Evolutionary conservation across 2,329 filamentous ascomycete genomes (phyloP).

Genomic region (Colletotrichum horii): DNA sequence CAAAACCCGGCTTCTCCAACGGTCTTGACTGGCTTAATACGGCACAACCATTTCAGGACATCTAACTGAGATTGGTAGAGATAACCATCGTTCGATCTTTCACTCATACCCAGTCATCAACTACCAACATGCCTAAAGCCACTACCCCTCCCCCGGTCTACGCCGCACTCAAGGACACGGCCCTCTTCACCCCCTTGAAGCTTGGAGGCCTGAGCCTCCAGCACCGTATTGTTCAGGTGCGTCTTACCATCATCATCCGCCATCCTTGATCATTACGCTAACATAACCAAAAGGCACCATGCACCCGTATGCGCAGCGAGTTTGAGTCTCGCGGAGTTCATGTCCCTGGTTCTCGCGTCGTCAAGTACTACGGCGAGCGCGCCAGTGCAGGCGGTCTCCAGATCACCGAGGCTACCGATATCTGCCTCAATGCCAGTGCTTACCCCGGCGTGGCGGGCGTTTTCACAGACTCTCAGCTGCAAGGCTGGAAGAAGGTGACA

Average conservation of each 20-base stretch:
- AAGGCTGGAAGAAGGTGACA: constrained; percentile 64
- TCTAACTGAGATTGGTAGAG: not conserved
- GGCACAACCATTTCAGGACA: not conserved
- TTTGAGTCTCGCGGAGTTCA: constrained; percentile 36
- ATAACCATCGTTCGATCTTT: not conserved
- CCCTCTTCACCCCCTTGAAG: constrained; percentile 38
- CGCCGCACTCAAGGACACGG: constrained; percentile 23
- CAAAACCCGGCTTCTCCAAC: constrained; percentile 3
- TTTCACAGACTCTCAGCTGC: constrained; percentile 32
- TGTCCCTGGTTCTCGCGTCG: constrained; percentile 31
- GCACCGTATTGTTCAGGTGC: constrained; percentile 41
- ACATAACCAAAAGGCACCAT: not conserved
- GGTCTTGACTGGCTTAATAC: not conserved
- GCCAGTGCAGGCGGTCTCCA: constrained; percentile 35
- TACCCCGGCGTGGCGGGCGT: constrained; percentile 34
- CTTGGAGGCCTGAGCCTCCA: constrained; percentile 36
- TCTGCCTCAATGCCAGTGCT: constrained; percentile 30
- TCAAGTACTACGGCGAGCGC: constrained; percentile 35
- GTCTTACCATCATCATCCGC: not conserved
- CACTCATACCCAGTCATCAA: not conserved
- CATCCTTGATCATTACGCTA: not conserved
- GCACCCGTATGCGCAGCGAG: constrained; percentile 29
- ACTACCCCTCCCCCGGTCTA: constrained; percentile 10
- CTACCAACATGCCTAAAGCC: not conserved
- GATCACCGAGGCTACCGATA: constrained; percentile 35